Base-by-base conservation (phyloP, 108 stramenopile genomes). In the Schizochytrium sp. region DNA sequence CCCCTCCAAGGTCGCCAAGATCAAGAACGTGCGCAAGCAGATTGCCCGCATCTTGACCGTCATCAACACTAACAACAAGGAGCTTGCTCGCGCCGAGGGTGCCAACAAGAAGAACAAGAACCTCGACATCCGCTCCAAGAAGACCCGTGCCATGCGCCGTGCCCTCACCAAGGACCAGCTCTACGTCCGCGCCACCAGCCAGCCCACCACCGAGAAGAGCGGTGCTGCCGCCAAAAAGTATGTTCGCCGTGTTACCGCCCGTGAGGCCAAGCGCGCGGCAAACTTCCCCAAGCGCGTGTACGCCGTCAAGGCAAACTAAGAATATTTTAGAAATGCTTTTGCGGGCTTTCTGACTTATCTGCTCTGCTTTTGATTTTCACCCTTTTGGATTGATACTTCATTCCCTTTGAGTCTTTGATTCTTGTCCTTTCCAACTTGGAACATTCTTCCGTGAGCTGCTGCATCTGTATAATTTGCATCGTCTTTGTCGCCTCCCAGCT, bases 31-130 rank as follows among this genome's bases (percentile, higher is more conserved):
- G 60, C 99, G 99, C 93, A 98, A 98, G 91, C 94, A 93, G 57
- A 99, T 99, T 89, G 99, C 99, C 5, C 97, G 99, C 57, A 94
- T 98, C 60, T 94, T 99, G 87, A 99, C 99, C 49, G 98, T 99
- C 53, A 97, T 97, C 97, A 98, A 99, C 94, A 97, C 97, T 92
- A 95, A 96, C 92, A 96, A 96, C 91, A 95, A 93, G 88, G 97
- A 97, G 92, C 90, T 98, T 88, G 76, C 76, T 40, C 96, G 97
- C 41, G 98, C 97, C 94, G 94, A 96, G 46, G 88, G 89, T 61
- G 94, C 95, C 46, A 95, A 95, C 89, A 91, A 90, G 90, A 99
- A 99, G 95, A 97, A 97, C 93, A 87, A 97, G 72, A 95, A 97
- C 89, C 95, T 97, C 93, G 97, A 98, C 91, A 93, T 99, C 91